Conservation (phyloP, 2,329 filamentous ascomycete species). For the Fusarium sp. region DNA sequence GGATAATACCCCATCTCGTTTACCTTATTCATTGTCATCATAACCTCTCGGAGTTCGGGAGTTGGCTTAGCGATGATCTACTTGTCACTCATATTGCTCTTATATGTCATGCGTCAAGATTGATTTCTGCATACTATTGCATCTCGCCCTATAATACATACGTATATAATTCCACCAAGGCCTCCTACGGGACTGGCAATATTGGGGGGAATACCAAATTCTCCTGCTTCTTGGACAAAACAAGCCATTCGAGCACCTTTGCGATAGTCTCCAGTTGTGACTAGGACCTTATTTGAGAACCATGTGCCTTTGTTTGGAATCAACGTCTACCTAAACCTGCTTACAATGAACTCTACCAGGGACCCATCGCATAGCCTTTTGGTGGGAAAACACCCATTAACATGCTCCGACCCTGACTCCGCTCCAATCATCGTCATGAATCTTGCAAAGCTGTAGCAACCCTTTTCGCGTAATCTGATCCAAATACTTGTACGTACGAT, state of each 20-base stretch:
- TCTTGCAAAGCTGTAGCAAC: constrained; percentile 40
- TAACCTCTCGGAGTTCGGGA: constrained; percentile 29
- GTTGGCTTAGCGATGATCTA: constrained; percentile 33
- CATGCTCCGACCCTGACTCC: constrained; percentile 49
- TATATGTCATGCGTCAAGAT: constrained; percentile 10
- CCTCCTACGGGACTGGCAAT: not conserved
- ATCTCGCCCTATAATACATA: constrained; percentile 7
- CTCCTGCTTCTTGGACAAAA: not conserved
- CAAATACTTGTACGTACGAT: constrained; percentile 22
- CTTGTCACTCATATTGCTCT: constrained; percentile 19
- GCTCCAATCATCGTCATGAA: constrained; percentile 46
- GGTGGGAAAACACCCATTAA: constrained; percentile 49
- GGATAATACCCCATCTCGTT: constrained; percentile 47
- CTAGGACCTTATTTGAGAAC: constrained; percentile 15
- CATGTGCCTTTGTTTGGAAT: constrained; percentile 43
- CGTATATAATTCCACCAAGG: constrained; percentile 1
- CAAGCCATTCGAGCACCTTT: constrained; percentile 2
- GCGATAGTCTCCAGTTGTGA: constrained; percentile 1
- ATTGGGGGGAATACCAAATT: constrained; percentile 13
- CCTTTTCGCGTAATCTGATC: constrained; percentile 27
- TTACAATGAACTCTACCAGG: constrained; percentile 47
- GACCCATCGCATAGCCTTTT: constrained; percentile 47
- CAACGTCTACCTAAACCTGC: constrained; percentile 47
- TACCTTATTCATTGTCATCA: constrained; percentile 12
- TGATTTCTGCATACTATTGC: constrained; percentile 13